Evolutionary conservation across 345 rosid species (phyloP).

Genomic region (Alliaria petiolata): DNA sequence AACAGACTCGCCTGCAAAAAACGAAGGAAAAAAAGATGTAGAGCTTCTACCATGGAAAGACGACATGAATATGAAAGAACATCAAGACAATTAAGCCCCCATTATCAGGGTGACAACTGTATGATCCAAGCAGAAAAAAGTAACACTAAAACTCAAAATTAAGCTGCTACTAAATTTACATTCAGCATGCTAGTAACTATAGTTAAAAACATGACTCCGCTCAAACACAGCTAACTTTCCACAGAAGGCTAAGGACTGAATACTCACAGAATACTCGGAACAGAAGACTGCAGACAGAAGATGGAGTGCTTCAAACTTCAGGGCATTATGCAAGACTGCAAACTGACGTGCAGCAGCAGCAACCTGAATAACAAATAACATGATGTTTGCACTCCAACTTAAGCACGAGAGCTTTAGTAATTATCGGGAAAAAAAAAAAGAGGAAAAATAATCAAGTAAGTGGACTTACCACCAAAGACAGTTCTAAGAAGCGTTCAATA

Average conservation of each 20-base stretch:
- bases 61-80: not conserved
- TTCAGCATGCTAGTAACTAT: not conserved
- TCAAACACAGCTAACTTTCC: not conserved
- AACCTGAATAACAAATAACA: constrained; percentile 42
- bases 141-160: not conserved
- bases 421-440: not conserved
- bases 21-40: not conserved
- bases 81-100: not conserved
- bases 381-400: not conserved
- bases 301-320: constrained; percentile 84
- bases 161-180: not conserved
- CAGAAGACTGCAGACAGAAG: constrained; percentile 68
- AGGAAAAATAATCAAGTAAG: not conserved
- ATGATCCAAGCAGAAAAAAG: constrained; percentile 1
- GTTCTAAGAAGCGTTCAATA: constrained; percentile 40
- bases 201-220: not conserved
- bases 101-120: not conserved
- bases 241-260: not conserved
- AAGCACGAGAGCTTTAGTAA: not conserved
- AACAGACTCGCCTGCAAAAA: not conserved
- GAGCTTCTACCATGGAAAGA: not conserved
- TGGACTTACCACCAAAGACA: constrained; percentile 62
- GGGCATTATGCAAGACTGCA: constrained; percentile 69
- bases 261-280: constrained; percentile 51
- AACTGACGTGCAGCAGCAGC: constrained; percentile 58